Evolutionary conservation across 495 filamentous ascomycete genomes (phyloP), one percentile per base, ranked within the genome.

Genomic region (Penicillium desertorum): DNA sequence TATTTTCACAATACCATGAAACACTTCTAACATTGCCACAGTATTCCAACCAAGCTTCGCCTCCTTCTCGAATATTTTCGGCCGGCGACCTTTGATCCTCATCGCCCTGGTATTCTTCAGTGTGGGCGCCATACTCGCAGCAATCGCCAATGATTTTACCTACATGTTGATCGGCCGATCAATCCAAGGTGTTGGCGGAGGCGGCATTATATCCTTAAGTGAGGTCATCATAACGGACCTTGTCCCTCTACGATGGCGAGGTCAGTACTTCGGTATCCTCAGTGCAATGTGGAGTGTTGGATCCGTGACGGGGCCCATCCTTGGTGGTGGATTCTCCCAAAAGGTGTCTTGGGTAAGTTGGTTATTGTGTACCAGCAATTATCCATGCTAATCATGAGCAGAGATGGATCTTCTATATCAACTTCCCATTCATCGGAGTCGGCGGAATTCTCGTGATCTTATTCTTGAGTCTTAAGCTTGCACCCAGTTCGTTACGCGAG

Each of bases 151-250:
- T 17, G 76, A 85, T 63, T 89, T 90, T 64, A 83, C 80, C 4
- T 66, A 83, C 30, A 79, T 92, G 63, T 78, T 90, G 12, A 76
- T 86, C 32, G 86, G 86, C 3, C 78, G 88, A 8, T 76, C 81
- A 0, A 79, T 91, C 20, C 87, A 90, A 56, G 88, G 88, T 43
- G 67, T 88, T 20, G 88, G 88, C 9, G 88, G 86, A 25, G 87
- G 88, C n/a, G 88, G 88, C 0, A 73, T 92, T 37, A 77, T 89
- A 17, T 76, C 79, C 6, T 64, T 90, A 57, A 81, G 79, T 1
- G 85, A 89, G 63, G 83, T 90, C 20, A 71, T 91, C 17, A 78
- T 91, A 44, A 88, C 87, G 0, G 88, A 91, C 60, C 68, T 91
- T 11, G 81, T 82, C 12, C 77, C 79, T 0, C 64, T 82, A 5